Evolutionary conservation across 2,329 filamentous ascomycete species (phyloP).

Genomic region (Trichothecium sympodiale): DNA sequence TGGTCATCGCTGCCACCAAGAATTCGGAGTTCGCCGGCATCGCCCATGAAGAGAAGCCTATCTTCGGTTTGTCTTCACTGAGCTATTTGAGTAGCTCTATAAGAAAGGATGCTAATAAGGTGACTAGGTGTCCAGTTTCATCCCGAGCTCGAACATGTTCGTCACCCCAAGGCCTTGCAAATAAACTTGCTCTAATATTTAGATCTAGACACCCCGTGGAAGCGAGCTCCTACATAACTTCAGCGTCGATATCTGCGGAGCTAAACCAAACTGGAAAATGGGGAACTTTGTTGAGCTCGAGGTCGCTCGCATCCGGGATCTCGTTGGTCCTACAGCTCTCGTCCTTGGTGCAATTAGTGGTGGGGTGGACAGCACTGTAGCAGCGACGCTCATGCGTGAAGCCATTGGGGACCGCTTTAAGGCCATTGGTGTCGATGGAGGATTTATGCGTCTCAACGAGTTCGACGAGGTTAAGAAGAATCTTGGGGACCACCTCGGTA

Average conservation of each 20-base stretch:
- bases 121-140: conserved; percentile 66
- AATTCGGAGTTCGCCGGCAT: conserved; percentile 77
- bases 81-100: background rate
- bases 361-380: conserved; percentile 84
- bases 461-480: conserved; percentile 71
- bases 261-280: conserved; percentile 75
- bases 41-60: conserved; percentile 56
- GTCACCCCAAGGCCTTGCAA: background rate
- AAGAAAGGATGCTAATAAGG: background rate
- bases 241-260: conserved; percentile 69
- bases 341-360: conserved; percentile 57
- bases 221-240: conserved; percentile 68
- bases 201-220: background rate
- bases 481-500: conserved; percentile 67
- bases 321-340: conserved; percentile 74
- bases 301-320: conserved; percentile 64
- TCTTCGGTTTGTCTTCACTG: conserved; percentile 42
- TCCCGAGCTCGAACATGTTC: conserved; percentile 52
- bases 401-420: conserved; percentile 80
- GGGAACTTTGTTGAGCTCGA: conserved; percentile 70
- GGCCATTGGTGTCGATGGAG: conserved; percentile 38
- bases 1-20: conserved; percentile 59
- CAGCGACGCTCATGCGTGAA: conserved; percentile 72
- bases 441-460: conserved; percentile 73
- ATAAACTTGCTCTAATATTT: background rate